phyloP scores from a whole-genome alignment of 371 early-diverging fungal species.

The Syncephalastrum monosporum region DNA sequence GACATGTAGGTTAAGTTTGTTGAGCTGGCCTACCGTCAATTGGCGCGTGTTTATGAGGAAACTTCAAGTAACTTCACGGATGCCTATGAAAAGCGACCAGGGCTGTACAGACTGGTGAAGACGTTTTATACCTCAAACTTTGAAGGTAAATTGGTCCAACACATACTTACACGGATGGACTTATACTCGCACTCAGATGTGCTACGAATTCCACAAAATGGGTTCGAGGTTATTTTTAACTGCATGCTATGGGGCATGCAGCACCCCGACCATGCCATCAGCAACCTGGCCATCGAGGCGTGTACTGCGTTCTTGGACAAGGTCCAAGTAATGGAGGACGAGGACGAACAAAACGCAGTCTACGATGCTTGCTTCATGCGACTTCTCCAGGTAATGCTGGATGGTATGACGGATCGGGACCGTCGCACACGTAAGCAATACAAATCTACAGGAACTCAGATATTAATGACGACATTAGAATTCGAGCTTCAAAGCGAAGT shows the following conservation, averaged over 20 bases:
- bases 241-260: conserved; percentile 95
- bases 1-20: neutral
- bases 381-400: conserved; percentile 86
- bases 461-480: conserved; percentile 43
- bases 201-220: conserved; percentile 61
- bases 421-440: conserved; percentile 81
- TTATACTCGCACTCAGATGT: conserved; percentile 54
- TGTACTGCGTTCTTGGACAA: conserved; percentile 76
- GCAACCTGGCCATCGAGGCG: conserved; percentile 82
- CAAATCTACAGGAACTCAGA: neutral
- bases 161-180: neutral
- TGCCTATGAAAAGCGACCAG: conserved; percentile 89
- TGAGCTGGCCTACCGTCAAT: conserved; percentile 8
- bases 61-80: conserved; percentile 92
- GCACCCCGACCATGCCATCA: conserved; percentile 91
- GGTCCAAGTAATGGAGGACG: conserved; percentile 60
- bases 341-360: conserved; percentile 75
- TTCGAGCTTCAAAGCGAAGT: conserved; percentile 88
- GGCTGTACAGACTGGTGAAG: conserved; percentile 82
- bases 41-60: conserved; percentile 24
- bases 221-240: conserved; percentile 80
- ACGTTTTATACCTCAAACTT: conserved; percentile 46
- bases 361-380: conserved; percentile 83
- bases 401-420: conserved; percentile 88
- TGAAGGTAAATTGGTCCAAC: conserved; percentile 1